Evolutionary conservation across 2,329 filamentous ascomycete species (phyloP).

Genomic region (Gremmenia infestans): DNA sequence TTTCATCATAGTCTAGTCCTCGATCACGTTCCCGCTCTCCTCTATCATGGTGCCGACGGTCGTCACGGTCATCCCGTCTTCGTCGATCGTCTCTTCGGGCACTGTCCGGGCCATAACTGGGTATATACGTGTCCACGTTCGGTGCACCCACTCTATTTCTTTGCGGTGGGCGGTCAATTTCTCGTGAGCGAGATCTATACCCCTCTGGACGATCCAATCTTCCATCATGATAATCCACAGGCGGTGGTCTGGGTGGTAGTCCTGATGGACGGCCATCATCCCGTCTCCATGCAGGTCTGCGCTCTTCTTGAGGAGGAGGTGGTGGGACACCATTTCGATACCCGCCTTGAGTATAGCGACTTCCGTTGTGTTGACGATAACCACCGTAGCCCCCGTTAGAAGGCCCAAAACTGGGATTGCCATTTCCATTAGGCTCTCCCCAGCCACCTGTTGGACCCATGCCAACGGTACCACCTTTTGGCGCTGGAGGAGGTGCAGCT

Average conservation of each 20-base stretch:
- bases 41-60: constrained; percentile 29
- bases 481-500: constrained; percentile 79
- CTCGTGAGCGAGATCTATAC: constrained; percentile 39
- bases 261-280: constrained; percentile 25
- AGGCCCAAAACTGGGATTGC: constrained; percentile 22
- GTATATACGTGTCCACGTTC: constrained; percentile 46
- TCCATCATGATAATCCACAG: constrained; percentile 26
- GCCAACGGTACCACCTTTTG: constrained; percentile 85
- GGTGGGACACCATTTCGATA: constrained; percentile 27
- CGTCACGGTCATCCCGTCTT: constrained; percentile 29
- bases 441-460: constrained; percentile 48
- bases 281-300: constrained; percentile 31
- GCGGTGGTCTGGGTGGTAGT: constrained; percentile 29
- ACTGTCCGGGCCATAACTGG: constrained; percentile 39
- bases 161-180: constrained; percentile 24
- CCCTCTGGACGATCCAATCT: constrained; percentile 34
- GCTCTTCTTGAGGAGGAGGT: constrained; percentile 24
- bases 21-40: constrained; percentile 34
- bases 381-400: constrained; percentile 21
- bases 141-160: constrained; percentile 21
- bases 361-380: constrained; percentile 27
- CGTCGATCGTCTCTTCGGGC: constrained; percentile 33
- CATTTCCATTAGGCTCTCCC: constrained; percentile 22
- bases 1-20: constrained; percentile 32
- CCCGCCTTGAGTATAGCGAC: constrained; percentile 22